Evolutionary conservation across 164 flowering plant genomes (phyloP).

Genomic region (Magnolia kwangsiensis): DNA sequence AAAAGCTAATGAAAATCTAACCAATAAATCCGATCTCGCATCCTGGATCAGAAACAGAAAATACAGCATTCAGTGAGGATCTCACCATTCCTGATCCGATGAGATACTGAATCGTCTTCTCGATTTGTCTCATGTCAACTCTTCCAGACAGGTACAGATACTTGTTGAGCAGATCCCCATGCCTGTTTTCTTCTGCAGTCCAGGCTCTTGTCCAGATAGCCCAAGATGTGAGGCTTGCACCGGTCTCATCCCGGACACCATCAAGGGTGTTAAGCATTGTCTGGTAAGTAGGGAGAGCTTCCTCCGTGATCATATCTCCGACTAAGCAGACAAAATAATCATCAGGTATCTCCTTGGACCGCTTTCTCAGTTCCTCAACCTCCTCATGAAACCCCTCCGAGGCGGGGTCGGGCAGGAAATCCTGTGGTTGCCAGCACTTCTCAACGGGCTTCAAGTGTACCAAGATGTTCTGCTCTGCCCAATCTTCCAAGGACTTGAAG

Average conservation of each 20-base stretch:
- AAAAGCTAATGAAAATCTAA: not conserved
- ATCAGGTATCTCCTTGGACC: slow-evolving; percentile 67
- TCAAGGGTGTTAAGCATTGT: slow-evolving; percentile 61
- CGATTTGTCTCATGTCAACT: slow-evolving; percentile 69
- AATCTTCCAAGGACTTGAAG: slow-evolving; percentile 55
- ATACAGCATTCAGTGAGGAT: slow-evolving; percentile 3
- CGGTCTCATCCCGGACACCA: slow-evolving; percentile 65
- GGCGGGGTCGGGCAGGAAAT: slow-evolving; percentile 64
- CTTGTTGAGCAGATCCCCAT: slow-evolving; percentile 61
- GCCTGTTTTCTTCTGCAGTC: slow-evolving; percentile 66
- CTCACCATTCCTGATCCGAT: slow-evolving; percentile 81
- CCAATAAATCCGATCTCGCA: not conserved
- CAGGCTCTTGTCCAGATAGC: slow-evolving; percentile 76
- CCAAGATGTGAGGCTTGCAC: slow-evolving; percentile 74
- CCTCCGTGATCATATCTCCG: slow-evolving; percentile 66
- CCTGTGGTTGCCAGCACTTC: slow-evolving; percentile 77
- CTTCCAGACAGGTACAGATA: slow-evolving; percentile 64
- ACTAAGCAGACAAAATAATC: slow-evolving; percentile 67
- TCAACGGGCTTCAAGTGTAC: slow-evolving; percentile 62
- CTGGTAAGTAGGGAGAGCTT: slow-evolving; percentile 53
- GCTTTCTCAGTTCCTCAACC: slow-evolving; percentile 55
- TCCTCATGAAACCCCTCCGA: slow-evolving; percentile 58
- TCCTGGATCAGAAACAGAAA: not conserved
- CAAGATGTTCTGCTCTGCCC: slow-evolving; percentile 63
- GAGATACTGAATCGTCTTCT: slow-evolving; percentile 70